Evolutionary conservation across 352 stramenopile species (phyloP).

Genomic region (Globisporangium splendens): DNA sequence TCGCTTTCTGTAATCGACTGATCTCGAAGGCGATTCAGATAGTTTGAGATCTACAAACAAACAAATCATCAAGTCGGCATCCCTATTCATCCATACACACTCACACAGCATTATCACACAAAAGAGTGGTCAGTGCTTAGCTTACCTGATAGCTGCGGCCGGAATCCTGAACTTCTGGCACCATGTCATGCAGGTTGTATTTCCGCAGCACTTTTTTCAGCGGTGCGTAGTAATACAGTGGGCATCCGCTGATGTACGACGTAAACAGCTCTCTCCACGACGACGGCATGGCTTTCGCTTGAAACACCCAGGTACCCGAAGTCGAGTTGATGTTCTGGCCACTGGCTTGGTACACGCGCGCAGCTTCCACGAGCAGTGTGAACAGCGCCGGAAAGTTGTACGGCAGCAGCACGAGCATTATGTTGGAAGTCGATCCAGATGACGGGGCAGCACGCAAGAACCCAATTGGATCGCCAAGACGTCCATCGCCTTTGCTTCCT

Average conservation of each 20-base stretch:
- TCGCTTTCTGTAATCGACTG: slow-evolving; percentile 74
- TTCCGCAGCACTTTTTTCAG: slow-evolving; percentile 83
- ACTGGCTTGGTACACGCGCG: slow-evolving; percentile 75
- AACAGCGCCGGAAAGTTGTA: slow-evolving; percentile 88
- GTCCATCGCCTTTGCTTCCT: slow-evolving; percentile 76
- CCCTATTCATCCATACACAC: neutral
- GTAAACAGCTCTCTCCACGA: slow-evolving; percentile 82
- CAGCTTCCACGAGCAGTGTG: slow-evolving; percentile 74
- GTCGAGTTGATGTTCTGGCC: slow-evolving; percentile 71
- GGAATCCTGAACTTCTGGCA: slow-evolving; percentile 77
- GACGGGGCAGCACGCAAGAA: slow-evolving; percentile 56
- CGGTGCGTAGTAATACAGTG: slow-evolving; percentile 79
- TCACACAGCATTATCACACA: neutral
- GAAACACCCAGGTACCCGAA: slow-evolving; percentile 75
- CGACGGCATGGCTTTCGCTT: slow-evolving; percentile 84
- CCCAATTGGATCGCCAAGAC: slow-evolving; percentile 78
- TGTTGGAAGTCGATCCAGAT: slow-evolving; percentile 22
- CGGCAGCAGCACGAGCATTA: slow-evolving; percentile 80
- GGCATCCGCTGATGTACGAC: slow-evolving; percentile 67
- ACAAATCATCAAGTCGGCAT: neutral
- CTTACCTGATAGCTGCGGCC: slow-evolving; percentile 78
- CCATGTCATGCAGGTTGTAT: slow-evolving; percentile 87
- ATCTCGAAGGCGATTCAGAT: slow-evolving; percentile 67
- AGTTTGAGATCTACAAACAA: slow-evolving; percentile 52
- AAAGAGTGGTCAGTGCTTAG: no score